Base-by-base conservation (phyloP, 2,329 filamentous ascomycete species). In the Zymoseptoria pseudotritici region DNA sequence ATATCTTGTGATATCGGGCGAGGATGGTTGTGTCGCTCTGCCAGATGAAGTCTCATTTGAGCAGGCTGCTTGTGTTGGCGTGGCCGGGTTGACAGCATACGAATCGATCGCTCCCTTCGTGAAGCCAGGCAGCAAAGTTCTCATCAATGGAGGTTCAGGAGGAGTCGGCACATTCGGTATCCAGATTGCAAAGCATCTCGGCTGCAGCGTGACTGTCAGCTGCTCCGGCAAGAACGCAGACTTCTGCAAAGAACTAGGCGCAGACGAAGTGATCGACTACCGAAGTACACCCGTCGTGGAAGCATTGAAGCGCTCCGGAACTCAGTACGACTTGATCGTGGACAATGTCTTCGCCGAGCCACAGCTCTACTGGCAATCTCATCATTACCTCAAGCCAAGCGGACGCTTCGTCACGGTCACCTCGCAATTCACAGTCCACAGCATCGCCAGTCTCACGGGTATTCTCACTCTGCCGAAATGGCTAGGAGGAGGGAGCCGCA, bases 81-180 rank as follows among this genome's bases (percentile, higher is more conserved):
- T 74, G 11, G 73, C 70, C 17, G 76, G 73, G 0, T 58, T 76
- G 3, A 77, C 76, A 5, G 75, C 73, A n/a, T 74, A 71, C 46
- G 72, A 75, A 58, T 67, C 68, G 5, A 68, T 78, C 49, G 65
- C 69, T 2, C 72, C 72, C 0, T 69, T 74, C 50, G 70, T 75
- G 42, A 73, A 75, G 46, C 59, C 65, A 5, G 75, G 75, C 9
- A 78, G 81, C 54, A 80, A 76, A 63, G 76, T 88, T 4, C 85
- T 88, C 69, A 80, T 88, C 71, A 87, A 87, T 63, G 86, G 84
- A 10, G 85, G 85, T 0, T 83, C 80, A 3, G 86, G 86, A 7
- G 86, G 86, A 1, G 80, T 78, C 0, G 86, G 86, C 0, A 77
- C 79, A 0, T 86, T 79, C 59, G 80, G 78, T 0, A 83, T 88